Base-by-base conservation (phyloP, 768 basidiomycete species). In the Chalciporus chontae region DNA sequence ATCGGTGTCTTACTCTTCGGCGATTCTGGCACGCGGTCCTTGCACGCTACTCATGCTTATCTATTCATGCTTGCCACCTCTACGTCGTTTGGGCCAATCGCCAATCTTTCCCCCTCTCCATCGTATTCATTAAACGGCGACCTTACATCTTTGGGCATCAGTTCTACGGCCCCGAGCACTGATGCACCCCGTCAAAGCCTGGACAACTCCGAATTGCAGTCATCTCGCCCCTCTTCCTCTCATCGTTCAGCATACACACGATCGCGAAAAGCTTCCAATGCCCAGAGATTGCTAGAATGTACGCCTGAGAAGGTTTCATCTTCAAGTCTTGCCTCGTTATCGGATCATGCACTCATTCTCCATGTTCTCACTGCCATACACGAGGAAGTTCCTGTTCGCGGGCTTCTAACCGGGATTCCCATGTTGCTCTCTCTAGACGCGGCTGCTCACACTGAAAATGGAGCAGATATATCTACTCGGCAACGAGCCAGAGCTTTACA, bases 31-130 rank as follows among this genome's bases (percentile, higher is more conserved):
- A 84, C 76, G 17, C 81, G 86, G 50, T 89, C 93, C 54, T 75
- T 94, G 27, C 81, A 92, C 56, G 85, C 87, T 21, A 71, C 85
- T 4, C 85, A 94, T 61, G 90, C 90, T 3, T 88, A 91, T 63
- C 58, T 85, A 8, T 96, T 86, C 60, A 81, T 85, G 32, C 75
- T 95, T 15, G 85, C 87, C 2, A 88, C 85, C 14, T 80, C 89
- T 0, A 75, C 83, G 0, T 74, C 77, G 14, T 71, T 94, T 3
- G 85, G 83, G 1, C 49, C 79, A 34, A 51, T 70, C 17, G 55
- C 74, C 44, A 51, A 68, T 55, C 63, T 69, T 49, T 59, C 72
- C 13, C 70, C 77, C 1, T 64, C 73, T 10, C 77, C 79, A 0
- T 70, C 74, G 19, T 67, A 71, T 26, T 68, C 68, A 34, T 53